These are phyloP conservation scores for Phaeosphaeria sp. DNA, from an alignment of 2,329 filamentous ascomycete genomes.

Conservation along the genomic window DNA sequence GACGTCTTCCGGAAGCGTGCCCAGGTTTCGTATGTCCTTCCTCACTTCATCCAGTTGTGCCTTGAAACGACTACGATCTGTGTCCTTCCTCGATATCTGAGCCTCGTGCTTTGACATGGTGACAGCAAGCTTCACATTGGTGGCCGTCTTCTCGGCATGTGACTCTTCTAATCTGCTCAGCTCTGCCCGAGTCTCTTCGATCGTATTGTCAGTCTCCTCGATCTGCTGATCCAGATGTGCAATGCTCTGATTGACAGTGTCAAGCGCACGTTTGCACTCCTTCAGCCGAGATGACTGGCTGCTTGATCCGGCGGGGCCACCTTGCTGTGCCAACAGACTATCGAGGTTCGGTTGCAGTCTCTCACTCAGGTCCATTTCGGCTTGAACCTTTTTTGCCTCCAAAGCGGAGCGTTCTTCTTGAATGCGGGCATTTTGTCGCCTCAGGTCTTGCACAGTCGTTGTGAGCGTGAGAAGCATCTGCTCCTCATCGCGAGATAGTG, in stretches of 20 bases:
- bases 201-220: conserved; percentile 73
- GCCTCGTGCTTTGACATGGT: conserved; percentile 87
- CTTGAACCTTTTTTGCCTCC: conserved; percentile 78
- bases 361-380: conserved; percentile 88
- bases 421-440: conserved; percentile 77
- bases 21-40: conserved; percentile 89
- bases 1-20: conserved; percentile 90
- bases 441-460: conserved; percentile 72
- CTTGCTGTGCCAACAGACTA: conserved; percentile 63
- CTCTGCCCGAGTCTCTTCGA: conserved; percentile 65
- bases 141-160: conserved; percentile 69
- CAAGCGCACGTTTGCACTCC: conserved; percentile 81
- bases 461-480: conserved; percentile 75
- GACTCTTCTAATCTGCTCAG: conserved; percentile 66
- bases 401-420: conserved; percentile 76
- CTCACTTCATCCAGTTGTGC: conserved; percentile 80
- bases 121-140: conserved; percentile 76
- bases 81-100: conserved; percentile 88
- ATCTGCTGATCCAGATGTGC: conserved; percentile 72
- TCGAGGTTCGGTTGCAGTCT: conserved; percentile 88
- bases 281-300: conserved; percentile 66
- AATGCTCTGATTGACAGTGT: conserved; percentile 74
- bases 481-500: conserved; percentile 82
- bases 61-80: conserved; percentile 81
- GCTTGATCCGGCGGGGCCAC: conserved; percentile 62